Percentiles rank a stretch among this genome's conserved stretches.
Evolutionary conservation across 139 green algal genomes (phyloP).

Genomic region (Closterium sp.): DNA sequence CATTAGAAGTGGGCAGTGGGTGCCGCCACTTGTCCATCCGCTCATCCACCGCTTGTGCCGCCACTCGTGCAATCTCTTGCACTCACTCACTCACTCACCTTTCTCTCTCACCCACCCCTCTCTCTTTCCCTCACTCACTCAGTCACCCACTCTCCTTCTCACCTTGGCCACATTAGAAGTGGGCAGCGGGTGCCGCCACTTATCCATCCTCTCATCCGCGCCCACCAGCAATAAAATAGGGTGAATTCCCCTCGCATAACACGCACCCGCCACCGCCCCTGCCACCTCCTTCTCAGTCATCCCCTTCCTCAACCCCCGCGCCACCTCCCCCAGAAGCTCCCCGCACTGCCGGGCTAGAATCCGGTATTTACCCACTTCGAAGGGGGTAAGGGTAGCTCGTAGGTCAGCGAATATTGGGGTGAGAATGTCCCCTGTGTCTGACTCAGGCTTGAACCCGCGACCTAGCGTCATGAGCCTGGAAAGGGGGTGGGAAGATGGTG

Average conservation of each 20-base stretch:
- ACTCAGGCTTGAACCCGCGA: background rate
- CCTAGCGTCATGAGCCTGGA: background rate
- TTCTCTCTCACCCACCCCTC: background rate
- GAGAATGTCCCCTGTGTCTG: background rate
- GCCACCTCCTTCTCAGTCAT: background rate
- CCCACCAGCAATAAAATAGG: slow-evolving; percentile 1
- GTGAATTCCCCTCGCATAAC: background rate
- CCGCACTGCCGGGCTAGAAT: background rate
- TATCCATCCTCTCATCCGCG: background rate
- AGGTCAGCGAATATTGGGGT: background rate
- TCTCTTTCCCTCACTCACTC: background rate
- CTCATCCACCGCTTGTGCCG: too few relatives aligned
- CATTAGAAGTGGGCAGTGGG: too few relatives aligned
- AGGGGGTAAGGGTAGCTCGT: background rate
- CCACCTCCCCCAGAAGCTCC: background rate
- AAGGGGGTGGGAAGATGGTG: too few relatives aligned
- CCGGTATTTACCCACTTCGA: background rate
- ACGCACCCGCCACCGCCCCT: background rate
- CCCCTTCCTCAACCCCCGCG: background rate
- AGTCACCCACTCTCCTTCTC: background rate
- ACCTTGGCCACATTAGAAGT: background rate
- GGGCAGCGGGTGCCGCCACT: slow-evolving; percentile 1
- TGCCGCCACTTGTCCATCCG: too few relatives aligned
- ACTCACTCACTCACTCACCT: background rate
- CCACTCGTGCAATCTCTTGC: background rate